Conservation (phyloP, 495 filamentous ascomycete species). For the Articulospora tetracladia region DNA sequence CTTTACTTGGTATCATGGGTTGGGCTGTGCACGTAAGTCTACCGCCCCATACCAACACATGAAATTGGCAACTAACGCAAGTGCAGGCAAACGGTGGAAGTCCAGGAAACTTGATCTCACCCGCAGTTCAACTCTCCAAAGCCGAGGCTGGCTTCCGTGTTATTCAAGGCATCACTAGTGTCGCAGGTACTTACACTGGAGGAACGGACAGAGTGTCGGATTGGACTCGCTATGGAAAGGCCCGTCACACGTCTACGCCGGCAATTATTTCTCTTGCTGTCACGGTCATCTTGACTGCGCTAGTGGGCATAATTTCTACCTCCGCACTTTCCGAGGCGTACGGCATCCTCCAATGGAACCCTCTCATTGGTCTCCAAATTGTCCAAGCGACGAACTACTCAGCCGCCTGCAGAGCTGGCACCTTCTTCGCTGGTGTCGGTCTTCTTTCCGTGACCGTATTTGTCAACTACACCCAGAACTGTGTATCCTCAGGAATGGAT, state of each 20-base stretch:
- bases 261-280: neutral
- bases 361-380: slow-evolving; percentile 20
- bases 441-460: slow-evolving; percentile 29
- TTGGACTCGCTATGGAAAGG: slow-evolving; percentile 9
- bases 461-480: slow-evolving; percentile 29
- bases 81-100: slow-evolving; percentile 1
- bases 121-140: neutral
- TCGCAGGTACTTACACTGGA: slow-evolving; percentile 5
- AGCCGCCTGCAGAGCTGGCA: slow-evolving; percentile 26
- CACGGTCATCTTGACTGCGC: slow-evolving; percentile 6
- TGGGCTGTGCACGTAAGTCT: slow-evolving; percentile 2
- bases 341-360: slow-evolving; percentile 33
- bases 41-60: slow-evolving; percentile 45
- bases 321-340: slow-evolving; percentile 32
- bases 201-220: slow-evolving; percentile 10
- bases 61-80: neutral
- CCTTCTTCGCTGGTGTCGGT: slow-evolving; percentile 29
- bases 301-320: slow-evolving; percentile 28
- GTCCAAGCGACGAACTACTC: slow-evolving; percentile 1
- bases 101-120: neutral
- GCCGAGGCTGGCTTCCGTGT: slow-evolving; percentile 6
- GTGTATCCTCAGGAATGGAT: slow-evolving; percentile 37
- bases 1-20: slow-evolving; percentile 5
- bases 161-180: slow-evolving; percentile 6
- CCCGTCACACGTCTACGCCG: neutral